Percentiles rank a stretch among this genome's conserved stretches.
These are phyloP conservation scores for Aquilaria agallochum DNA, from an alignment of 441 rosid species.

Conservation along the genomic window DNA sequence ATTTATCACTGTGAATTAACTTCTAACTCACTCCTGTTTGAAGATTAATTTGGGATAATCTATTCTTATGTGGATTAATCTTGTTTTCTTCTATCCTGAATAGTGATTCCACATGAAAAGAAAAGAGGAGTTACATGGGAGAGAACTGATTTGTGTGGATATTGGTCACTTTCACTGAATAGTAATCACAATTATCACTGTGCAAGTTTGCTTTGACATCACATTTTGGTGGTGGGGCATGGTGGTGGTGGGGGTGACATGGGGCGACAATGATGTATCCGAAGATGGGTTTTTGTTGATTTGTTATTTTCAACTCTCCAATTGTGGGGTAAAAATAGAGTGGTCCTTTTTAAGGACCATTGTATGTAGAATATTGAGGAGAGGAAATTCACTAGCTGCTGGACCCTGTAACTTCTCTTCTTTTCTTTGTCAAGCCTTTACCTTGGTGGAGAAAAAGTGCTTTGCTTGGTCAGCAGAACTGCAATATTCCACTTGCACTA, in stretches of 20 bases:
- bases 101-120: no score
- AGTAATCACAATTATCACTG: neutral
- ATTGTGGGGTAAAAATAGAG: slow-evolving; percentile 52
- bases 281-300: slow-evolving; percentile 36
- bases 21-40: no score
- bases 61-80: no score
- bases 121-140: no score
- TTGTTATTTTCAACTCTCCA: slow-evolving; percentile 46
- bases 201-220: neutral
- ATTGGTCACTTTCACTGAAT: neutral
- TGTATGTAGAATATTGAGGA: slow-evolving; percentile 41
- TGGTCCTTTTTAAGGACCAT: slow-evolving; percentile 60
- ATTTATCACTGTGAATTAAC: no score
- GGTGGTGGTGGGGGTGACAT: slow-evolving; percentile 23
- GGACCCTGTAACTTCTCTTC: slow-evolving; percentile 11
- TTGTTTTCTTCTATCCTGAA: no score
- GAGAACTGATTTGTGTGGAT: neutral
- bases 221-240: slow-evolving; percentile 23
- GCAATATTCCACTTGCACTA: slow-evolving; percentile 21
- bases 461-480: slow-evolving; percentile 43
- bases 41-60: no score
- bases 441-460: slow-evolving; percentile 35
- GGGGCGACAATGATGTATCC: slow-evolving; percentile 27
- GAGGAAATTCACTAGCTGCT: slow-evolving; percentile 22
- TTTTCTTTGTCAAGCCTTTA: slow-evolving; percentile 15